Percentiles rank a stretch among this genome's conserved stretches.
phyloP scores from a whole-genome alignment of 108 stramenopile genomes.

The Aurantiochytrium sp. region DNA sequence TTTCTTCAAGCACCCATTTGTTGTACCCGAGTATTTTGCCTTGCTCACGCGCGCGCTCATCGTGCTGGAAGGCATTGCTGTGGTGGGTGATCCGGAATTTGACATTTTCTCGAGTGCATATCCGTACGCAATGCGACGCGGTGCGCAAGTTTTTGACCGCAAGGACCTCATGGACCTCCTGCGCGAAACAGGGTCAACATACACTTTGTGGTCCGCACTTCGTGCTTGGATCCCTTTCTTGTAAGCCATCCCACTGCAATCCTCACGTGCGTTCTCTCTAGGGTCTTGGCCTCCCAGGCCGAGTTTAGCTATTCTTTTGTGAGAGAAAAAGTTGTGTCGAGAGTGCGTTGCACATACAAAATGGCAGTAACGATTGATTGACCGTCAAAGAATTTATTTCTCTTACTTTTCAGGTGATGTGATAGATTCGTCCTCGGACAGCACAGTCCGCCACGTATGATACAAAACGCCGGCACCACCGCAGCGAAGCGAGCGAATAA shows the following conservation, averaged over 20 bases:
- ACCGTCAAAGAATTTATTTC: neutral
- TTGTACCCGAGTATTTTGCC: constrained; percentile 81
- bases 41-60: constrained; percentile 75
- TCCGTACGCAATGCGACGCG: constrained; percentile 65
- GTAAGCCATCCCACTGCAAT: neutral
- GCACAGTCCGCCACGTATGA: neutral
- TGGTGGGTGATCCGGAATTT: constrained; percentile 72
- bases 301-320: too few species aligned
- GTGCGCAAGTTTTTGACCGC: constrained; percentile 37
- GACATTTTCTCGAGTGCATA: constrained; percentile 77
- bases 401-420: neutral
- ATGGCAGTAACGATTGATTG: too few species aligned
- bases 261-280: too few species aligned
- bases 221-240: neutral
- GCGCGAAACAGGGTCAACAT: neutral
- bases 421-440: neutral
- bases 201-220: neutral
- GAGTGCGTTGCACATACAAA: too few species aligned
- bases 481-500: neutral
- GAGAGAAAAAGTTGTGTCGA: too few species aligned
- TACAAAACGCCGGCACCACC: neutral
- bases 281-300: too few species aligned
- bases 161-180: neutral
- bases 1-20: constrained; percentile 75
- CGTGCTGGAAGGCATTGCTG: constrained; percentile 79